Evolutionary conservation across 345 rosid species (phyloP).

Genomic region (Sisymbrium irio): DNA sequence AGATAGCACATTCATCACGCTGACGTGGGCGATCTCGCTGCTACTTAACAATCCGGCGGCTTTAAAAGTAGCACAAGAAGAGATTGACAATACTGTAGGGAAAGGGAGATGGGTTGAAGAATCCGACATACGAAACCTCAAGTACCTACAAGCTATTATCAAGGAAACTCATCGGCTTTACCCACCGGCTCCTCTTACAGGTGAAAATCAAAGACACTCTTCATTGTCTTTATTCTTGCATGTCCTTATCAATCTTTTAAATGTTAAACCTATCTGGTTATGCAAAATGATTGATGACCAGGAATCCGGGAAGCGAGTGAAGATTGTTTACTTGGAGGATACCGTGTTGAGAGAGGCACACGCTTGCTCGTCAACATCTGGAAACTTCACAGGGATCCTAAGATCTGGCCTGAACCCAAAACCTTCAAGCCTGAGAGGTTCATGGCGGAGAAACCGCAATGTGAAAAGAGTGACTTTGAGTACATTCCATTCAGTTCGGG

Average conservation of each 20-base stretch:
- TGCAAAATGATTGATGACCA: slow-evolving; percentile 1
- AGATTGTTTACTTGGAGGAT: slow-evolving; percentile 46
- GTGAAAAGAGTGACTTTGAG: slow-evolving; percentile 24
- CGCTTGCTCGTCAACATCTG: slow-evolving; percentile 50
- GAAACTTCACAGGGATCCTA: slow-evolving; percentile 62
- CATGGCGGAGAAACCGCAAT: slow-evolving; percentile 28
- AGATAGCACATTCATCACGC: slow-evolving; percentile 47
- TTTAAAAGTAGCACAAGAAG: slow-evolving; percentile 48
- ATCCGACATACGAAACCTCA: slow-evolving; percentile 47
- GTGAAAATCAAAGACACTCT: background rate
- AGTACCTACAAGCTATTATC: slow-evolving; percentile 51
- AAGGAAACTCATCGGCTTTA: slow-evolving; percentile 58
- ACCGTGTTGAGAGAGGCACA: slow-evolving; percentile 46
- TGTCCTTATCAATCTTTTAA: background rate
- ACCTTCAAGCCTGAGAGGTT: slow-evolving; percentile 54
- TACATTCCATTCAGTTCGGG: slow-evolving; percentile 52
- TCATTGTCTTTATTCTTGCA: background rate
- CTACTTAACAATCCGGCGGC: slow-evolving; percentile 43
- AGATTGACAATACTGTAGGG: slow-evolving; percentile 49
- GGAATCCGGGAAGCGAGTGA: slow-evolving; percentile 50
- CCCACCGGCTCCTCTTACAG: slow-evolving; percentile 54
- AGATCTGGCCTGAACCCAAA: slow-evolving; percentile 41
- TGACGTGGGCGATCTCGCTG: slow-evolving; percentile 50
- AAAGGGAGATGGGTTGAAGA: slow-evolving; percentile 49
- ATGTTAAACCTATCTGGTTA: background rate